phyloP scores from a whole-genome alignment of 1,284 basidiomycete genomes.

The Leccinum proximum region DNA sequence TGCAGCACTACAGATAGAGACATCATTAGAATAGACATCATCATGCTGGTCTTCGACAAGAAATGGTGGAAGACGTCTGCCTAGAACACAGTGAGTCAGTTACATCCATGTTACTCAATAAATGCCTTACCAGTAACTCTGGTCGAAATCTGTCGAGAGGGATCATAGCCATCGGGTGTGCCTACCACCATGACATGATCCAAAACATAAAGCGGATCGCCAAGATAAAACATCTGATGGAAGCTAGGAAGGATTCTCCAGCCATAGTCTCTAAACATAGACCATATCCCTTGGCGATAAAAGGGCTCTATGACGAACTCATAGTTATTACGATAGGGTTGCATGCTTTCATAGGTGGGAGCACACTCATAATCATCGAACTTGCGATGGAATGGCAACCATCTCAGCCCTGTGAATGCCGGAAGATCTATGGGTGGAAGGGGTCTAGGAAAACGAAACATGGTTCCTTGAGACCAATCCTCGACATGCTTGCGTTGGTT shows the following conservation, averaged over 20 bases:
- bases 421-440: neutral
- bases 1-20: neutral
- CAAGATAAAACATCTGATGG: neutral
- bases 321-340: neutral
- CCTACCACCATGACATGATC: constrained; percentile 1
- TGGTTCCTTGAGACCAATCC: neutral
- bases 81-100: neutral
- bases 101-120: neutral
- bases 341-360: constrained; percentile 1
- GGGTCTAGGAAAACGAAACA: neutral
- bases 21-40: neutral
- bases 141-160: neutral
- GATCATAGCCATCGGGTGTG: neutral
- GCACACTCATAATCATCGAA: neutral
- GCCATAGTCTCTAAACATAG: constrained; percentile 1
- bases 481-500: neutral
- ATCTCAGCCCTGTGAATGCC: neutral
- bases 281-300: neutral
- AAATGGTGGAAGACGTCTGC: neutral
- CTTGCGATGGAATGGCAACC: neutral
- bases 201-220: neutral
- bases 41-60: neutral
- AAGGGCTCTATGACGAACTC: neutral
- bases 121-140: neutral
- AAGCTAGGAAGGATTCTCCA: neutral